Percentiles rank a stretch among this genome's conserved stretches.
phyloP scores from a whole-genome alignment of 345 rosid species.

The Eucalyptus polybractea region DNA sequence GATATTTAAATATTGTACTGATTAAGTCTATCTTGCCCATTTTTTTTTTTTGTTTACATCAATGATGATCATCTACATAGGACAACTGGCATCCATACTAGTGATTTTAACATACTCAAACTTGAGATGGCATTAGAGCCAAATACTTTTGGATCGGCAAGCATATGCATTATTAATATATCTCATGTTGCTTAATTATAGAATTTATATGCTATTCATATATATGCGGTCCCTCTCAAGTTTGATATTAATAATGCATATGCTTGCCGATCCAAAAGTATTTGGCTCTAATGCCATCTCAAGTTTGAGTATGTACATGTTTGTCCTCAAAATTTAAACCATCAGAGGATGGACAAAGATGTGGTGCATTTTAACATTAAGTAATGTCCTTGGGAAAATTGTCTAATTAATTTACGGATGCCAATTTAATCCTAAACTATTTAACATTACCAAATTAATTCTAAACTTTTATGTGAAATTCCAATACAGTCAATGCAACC shows the following conservation, averaged over 20 bases:
- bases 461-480: neutral
- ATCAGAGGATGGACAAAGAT: neutral
- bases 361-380: neutral
- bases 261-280: neutral
- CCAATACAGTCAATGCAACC: neutral
- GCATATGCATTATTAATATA: too few relatives aligned
- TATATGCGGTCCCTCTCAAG: too few relatives aligned
- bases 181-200: too few relatives aligned
- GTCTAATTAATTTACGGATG: neutral
- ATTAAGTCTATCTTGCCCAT: too few relatives aligned
- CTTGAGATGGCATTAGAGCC: too few relatives aligned
- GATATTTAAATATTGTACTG: fast-evolving
- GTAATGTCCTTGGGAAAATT: neutral
- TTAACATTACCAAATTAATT: neutral
- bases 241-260: neutral
- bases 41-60: too few relatives aligned
- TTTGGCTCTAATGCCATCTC: neutral
- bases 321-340: neutral
- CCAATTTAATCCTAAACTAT: fast-evolving
- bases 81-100: fast-evolving
- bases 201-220: too few relatives aligned
- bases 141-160: too few relatives aligned
- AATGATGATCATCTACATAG: fast-evolving
- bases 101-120: too few relatives aligned
- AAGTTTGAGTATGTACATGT: neutral